phyloP scores from a whole-genome alignment of 1,284 basidiomycete genomes.

The Veloboletus limbatus region DNA sequence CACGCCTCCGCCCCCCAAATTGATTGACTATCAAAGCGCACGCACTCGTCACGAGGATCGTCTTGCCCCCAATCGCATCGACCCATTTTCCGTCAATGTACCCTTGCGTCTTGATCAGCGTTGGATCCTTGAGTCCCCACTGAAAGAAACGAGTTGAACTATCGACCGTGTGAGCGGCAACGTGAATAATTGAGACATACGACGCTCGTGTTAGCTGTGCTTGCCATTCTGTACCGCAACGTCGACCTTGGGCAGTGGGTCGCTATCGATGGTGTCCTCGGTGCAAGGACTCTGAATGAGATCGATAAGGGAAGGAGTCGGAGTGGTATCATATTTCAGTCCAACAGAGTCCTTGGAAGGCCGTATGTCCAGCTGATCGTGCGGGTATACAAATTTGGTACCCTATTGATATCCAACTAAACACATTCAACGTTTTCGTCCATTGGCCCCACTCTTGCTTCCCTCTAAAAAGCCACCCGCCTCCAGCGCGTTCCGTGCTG shows the following conservation, averaged over 20 bases:
- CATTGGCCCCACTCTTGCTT: conserved; percentile 21
- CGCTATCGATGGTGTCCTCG: conserved; percentile 11
- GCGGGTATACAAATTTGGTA: too few species aligned
- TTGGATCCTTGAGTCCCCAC: conserved; percentile 76
- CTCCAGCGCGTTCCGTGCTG: conserved; percentile 82
- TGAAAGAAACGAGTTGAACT: conserved; percentile 25
- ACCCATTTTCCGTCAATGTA: conserved; percentile 84
- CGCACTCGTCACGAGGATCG: conserved; percentile 75
- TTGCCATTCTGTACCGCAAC: conserved; percentile 33
- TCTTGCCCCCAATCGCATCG: conserved; percentile 69
- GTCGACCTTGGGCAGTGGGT: conserved; percentile 4
- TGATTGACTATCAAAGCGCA: conserved; percentile 10
- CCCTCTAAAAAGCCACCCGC: conserved; percentile 70
- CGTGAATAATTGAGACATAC: conserved; percentile 17
- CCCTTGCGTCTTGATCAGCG: conserved; percentile 71
- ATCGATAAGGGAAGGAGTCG: conserved; percentile 13
- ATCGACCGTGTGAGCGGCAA: neutral
- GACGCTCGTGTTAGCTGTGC: conserved; percentile 25
- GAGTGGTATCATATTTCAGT: conserved; percentile 14
- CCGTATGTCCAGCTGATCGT: neutral
- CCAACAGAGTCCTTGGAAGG: conserved; percentile 7
- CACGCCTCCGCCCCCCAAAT: neutral
- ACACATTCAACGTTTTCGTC: conserved; percentile 28
- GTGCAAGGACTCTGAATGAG: conserved; percentile 20
- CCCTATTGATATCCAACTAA: neutral